Evolutionary conservation across 2,329 filamentous ascomycete genomes (phyloP).

Genomic region (Aspergillus intermedius): DNA sequence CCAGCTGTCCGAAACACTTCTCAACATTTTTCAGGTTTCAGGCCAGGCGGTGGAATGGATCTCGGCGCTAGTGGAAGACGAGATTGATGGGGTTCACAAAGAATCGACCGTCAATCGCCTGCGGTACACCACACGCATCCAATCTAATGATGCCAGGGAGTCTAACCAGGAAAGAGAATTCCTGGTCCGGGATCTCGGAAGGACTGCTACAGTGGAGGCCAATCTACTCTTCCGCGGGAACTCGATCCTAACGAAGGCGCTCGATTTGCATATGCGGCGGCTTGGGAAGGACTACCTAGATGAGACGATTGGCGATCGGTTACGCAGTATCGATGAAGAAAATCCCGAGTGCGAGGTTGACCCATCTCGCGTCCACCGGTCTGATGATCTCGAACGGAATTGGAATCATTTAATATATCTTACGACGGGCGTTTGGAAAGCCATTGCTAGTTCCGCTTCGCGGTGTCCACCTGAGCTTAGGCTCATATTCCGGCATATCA

Average conservation of each 20-base stretch:
- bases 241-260: constrained; percentile 81
- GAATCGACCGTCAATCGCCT: constrained; percentile 63
- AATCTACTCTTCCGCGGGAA: constrained; percentile 95
- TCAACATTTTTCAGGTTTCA: constrained; percentile 94
- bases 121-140: constrained; percentile 57
- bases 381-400: constrained; percentile 71
- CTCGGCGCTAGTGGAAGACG: constrained; percentile 86
- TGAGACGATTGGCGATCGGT: constrained; percentile 75
- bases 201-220: constrained; percentile 66
- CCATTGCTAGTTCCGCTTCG: constrained; percentile 66
- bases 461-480: constrained; percentile 75
- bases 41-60: constrained; percentile 82
- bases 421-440: constrained; percentile 79
- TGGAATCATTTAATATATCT: constrained; percentile 71
- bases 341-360: constrained; percentile 95
- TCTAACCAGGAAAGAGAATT: constrained; percentile 52
- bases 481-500: constrained; percentile 81
- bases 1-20: constrained; percentile 72
- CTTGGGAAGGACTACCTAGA: constrained; percentile 89
- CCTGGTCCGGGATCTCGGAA: constrained; percentile 57
- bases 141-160: constrained; percentile 55
- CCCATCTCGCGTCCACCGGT: constrained; percentile 63
- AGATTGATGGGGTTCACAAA: constrained; percentile 87
- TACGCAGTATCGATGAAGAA: constrained; percentile 81
- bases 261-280: constrained; percentile 93